Evolutionary conservation across 148 eudicot genomes (phyloP).

Genomic region (Rhododendron ovatum): DNA sequence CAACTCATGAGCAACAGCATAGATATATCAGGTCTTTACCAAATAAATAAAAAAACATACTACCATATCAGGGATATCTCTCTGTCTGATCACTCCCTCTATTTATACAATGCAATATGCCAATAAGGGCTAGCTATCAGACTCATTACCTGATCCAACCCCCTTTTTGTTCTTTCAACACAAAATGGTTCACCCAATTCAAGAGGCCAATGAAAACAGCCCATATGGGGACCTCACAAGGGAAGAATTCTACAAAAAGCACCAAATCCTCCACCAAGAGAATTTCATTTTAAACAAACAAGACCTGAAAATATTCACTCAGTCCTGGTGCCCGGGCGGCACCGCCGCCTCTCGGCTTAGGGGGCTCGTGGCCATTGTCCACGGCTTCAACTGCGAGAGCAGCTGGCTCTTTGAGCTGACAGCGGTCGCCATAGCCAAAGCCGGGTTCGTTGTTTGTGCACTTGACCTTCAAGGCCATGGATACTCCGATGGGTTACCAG

Average conservation of each 20-base stretch:
- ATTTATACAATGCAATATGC: neutral
- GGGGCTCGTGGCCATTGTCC: constrained; percentile 38
- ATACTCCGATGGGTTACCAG: constrained; percentile 32
- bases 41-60: no score
- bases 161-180: neutral
- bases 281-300: constrained; percentile 40
- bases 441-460: constrained; percentile 33
- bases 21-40: neutral
- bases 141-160: neutral
- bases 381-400: constrained; percentile 43
- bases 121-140: neutral
- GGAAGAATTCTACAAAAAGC: constrained; percentile 37
- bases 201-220: constrained; percentile 35
- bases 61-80: neutral
- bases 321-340: constrained; percentile 30
- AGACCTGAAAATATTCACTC: constrained; percentile 36
- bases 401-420: constrained; percentile 44
- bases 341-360: neutral
- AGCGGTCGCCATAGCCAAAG: constrained; percentile 35
- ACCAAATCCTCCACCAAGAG: constrained; percentile 35
- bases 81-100: neutral
- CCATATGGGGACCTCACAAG: constrained; percentile 39
- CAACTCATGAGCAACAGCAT: no score
- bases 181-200: constrained; percentile 42
- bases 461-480: constrained; percentile 54